A percentile compares a stretch with the other conserved stretches of the same genome.
Evolutionary conservation across 192 early-diverging fungal species (phyloP).

Genomic region (Radiomyces spectabilis): DNA sequence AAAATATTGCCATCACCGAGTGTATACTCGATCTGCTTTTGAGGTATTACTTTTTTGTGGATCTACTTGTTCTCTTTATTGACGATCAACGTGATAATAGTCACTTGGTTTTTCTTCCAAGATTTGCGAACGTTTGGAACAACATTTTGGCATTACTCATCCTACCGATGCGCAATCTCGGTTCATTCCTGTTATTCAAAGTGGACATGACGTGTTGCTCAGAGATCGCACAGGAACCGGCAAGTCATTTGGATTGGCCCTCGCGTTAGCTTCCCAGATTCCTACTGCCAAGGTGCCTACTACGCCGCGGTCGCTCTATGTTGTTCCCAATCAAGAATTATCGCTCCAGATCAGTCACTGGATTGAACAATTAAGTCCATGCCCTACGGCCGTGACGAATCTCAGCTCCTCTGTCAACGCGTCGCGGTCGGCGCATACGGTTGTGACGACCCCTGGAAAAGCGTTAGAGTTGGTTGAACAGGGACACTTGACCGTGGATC

Average conservation of each 20-base stretch:
- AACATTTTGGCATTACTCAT: constrained; percentile 17
- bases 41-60: too few species aligned
- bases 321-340: constrained; percentile 47
- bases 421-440: constrained; percentile 25
- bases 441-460: constrained; percentile 35
- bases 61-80: too few species aligned
- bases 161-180: constrained; percentile 37
- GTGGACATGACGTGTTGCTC: constrained; percentile 36
- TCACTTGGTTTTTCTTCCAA: constrained; percentile 7
- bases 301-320: constrained; percentile 11
- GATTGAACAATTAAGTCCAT: constrained; percentile 27
- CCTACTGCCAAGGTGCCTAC: neutral
- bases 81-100: too few species aligned
- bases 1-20: too few species aligned
- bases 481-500: constrained; percentile 18
- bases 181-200: constrained; percentile 35
- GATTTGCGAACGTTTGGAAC: constrained; percentile 10
- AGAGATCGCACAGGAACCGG: constrained; percentile 48
- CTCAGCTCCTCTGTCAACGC: too few species aligned
- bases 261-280: constrained; percentile 28
- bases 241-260: constrained; percentile 45
- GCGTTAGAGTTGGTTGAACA: constrained; percentile 24
- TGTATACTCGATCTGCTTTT: too few species aligned
- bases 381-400: neutral
- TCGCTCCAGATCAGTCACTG: constrained; percentile 40